Evolutionary conservation across 176 grass and related monocot genomes (phyloP), one percentile per base, ranked within the genome.

Genomic region (Oryza punctata): DNA sequence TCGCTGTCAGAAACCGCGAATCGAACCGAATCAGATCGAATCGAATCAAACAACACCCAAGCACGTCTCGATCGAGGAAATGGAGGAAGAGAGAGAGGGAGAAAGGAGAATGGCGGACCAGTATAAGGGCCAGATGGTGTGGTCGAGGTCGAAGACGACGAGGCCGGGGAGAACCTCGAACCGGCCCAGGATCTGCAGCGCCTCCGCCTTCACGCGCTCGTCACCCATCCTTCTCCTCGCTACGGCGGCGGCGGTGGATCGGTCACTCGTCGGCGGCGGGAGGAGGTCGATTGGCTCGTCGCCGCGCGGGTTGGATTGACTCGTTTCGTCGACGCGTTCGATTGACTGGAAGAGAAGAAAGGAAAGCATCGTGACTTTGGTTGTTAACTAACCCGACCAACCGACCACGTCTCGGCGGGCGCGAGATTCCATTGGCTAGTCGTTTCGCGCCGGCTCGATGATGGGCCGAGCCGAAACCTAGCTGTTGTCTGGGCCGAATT

Each of bases 61-160:
- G 1, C 1, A n/a, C 2, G 7, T n/a, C 37, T 44, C 25, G 43
- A 29, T 30, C 16, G 19, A 47, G n/a, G 11, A 57, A 61, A 60
- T 1, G 15, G 50, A 8, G 16, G 10, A n/a, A 3, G 10, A 13
- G 23, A 11, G 40, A 19, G 21, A 35, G 5, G 33, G 32, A 33
- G n/a, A n/a, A 29, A 2, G 28, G 28, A 29, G 28, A 29, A 29
- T 28, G 23, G 71, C 29, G 6, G 1, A 95, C 96, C 93, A 98
- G 69, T 95, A 93, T 82, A 98, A 95, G 65, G 96, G 93, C 96
- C 96, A 98, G n/a, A 98, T 89, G 65, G 96, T 98, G 77, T 95
- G 90, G 82, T 98, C 93, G 79, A 98, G 96, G 75, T 98, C 93
- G 87, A 98, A 98, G 70, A 98, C 89, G 70, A 98, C 91, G 79